These are phyloP conservation scores for Phytopythium chamaehyphon DNA, from an alignment of 352 stramenopile species.

Conservation along the genomic window DNA sequence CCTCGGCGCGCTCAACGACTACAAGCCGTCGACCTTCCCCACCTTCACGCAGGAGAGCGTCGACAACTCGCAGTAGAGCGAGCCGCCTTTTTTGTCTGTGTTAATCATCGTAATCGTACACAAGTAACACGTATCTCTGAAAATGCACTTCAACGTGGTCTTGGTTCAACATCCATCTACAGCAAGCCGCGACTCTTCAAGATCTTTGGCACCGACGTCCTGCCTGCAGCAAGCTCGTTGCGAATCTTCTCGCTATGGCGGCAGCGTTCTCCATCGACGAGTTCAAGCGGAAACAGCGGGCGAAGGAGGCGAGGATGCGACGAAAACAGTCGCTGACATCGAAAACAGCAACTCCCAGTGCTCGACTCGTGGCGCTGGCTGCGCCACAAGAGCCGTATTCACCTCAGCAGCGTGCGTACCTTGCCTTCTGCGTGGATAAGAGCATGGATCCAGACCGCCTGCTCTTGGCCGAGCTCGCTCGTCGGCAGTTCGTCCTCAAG, in stretches of 20 bases:
- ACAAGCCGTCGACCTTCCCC: constrained; percentile 1
- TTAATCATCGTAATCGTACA: too few relatives aligned
- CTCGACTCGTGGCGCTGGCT: not conserved
- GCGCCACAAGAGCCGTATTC: constrained; percentile 21
- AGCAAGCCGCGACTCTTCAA: not conserved
- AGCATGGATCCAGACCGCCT: constrained; percentile 41
- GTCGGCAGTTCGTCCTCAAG: constrained; percentile 35
- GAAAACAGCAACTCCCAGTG: too few relatives aligned
- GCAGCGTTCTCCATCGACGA: constrained; percentile 50
- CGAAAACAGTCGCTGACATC: not conserved
- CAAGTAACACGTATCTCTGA: constrained; percentile 3
- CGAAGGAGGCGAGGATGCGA: constrained; percentile 24
- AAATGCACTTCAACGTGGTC: too few relatives aligned
- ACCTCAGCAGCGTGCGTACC: constrained; percentile 45
- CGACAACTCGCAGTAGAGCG: constrained; percentile 10
- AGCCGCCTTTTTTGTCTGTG: not conserved
- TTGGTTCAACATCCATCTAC: too few relatives aligned
- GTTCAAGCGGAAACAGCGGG: constrained; percentile 55
- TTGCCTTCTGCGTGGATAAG: constrained; percentile 54
- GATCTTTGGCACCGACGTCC: too few relatives aligned
- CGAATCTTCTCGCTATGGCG: constrained; percentile 14
- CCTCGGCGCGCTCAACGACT: constrained; percentile 7
- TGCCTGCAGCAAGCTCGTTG: too few relatives aligned
- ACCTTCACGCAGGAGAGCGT: constrained; percentile 8
- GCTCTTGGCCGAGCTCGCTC: constrained; percentile 34